Conservation (phyloP, 805 yeast genomes). For the Kuraishia floccosa region DNA sequence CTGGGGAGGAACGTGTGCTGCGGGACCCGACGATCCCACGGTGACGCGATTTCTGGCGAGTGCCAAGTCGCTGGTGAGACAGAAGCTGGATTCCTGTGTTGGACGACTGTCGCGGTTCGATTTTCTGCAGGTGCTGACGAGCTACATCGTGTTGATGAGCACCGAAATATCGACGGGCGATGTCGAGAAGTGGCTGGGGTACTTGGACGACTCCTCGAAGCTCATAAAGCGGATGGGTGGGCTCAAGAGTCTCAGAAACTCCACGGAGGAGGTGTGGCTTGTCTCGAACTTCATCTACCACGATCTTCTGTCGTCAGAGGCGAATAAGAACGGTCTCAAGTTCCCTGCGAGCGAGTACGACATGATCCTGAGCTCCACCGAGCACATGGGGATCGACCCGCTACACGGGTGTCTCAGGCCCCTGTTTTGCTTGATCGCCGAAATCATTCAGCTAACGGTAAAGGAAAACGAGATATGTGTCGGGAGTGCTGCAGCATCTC, state of each 20-base stretch:
- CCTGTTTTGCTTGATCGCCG: slow-evolving; percentile 22
- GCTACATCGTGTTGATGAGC: slow-evolving; percentile 17
- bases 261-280: slow-evolving; percentile 21
- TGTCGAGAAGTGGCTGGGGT: slow-evolving; percentile 20
- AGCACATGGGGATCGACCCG: slow-evolving; percentile 19
- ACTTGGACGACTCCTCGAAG: slow-evolving; percentile 16
- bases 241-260: slow-evolving; percentile 18
- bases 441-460: slow-evolving; percentile 18
- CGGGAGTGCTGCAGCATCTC: not conserved
- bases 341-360: slow-evolving; percentile 21
- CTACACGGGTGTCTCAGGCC: slow-evolving; percentile 30
- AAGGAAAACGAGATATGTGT: too few relatives aligned
- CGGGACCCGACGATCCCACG: not conserved
- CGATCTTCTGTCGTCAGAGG: slow-evolving; percentile 25
- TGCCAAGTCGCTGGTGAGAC: slow-evolving; percentile 8
- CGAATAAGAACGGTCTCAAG: slow-evolving; percentile 24
- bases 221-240: slow-evolving; percentile 13
- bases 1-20: slow-evolving; percentile 32
- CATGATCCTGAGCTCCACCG: slow-evolving; percentile 12
- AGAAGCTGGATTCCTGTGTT: too few relatives aligned
- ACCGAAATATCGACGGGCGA: slow-evolving; percentile 21
- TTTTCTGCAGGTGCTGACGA: slow-evolving; percentile 14
- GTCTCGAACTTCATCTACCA: slow-evolving; percentile 25
- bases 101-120: too few relatives aligned
- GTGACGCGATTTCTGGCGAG: not conserved